phyloP scores from a whole-genome alignment of 1,139 yeast species.

The Insectozyma bohioensis region DNA sequence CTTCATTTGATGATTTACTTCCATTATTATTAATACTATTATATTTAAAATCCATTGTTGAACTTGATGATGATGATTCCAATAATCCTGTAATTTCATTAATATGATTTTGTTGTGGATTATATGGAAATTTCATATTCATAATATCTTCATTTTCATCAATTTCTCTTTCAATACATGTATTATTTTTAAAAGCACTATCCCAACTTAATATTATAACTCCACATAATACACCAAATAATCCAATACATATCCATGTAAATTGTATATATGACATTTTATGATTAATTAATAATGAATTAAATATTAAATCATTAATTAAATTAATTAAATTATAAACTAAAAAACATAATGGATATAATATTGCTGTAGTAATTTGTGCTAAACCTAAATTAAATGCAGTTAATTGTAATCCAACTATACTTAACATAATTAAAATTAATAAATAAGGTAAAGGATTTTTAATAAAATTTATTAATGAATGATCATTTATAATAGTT shows the following conservation, averaged over 20 bases:
- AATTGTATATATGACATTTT: constrained; percentile 33
- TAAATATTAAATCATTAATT: constrained; percentile 66
- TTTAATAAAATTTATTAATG: constrained; percentile 14
- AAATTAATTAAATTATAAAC: constrained; percentile 76
- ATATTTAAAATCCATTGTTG: no score
- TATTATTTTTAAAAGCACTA: constrained; percentile 39
- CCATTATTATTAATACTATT: no score
- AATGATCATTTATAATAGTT: constrained; percentile 35
- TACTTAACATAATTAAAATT: constrained; percentile 55
- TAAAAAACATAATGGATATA: constrained; percentile 85
- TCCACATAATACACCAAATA: constrained; percentile 40
- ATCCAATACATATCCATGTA: constrained; percentile 37
- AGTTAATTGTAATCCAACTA: constrained; percentile 74
- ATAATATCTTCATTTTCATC: constrained; percentile 8
- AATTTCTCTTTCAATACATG: constrained; percentile 1
- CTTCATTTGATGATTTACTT: no score
- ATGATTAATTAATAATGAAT: constrained; percentile 29
- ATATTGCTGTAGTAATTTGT: constrained; percentile 69
- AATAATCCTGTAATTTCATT: constrained; percentile 3
- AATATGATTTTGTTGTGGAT: constrained; percentile 1
- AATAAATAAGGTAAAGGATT: constrained; percentile 47
- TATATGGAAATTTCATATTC: constrained; percentile 12
- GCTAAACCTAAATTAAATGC: constrained; percentile 75
- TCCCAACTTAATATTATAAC: constrained; percentile 48
- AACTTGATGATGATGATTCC: no score